phyloP scores from a whole-genome alignment of 495 filamentous ascomycete species.

The Hypomontagnella submonticulosa region DNA sequence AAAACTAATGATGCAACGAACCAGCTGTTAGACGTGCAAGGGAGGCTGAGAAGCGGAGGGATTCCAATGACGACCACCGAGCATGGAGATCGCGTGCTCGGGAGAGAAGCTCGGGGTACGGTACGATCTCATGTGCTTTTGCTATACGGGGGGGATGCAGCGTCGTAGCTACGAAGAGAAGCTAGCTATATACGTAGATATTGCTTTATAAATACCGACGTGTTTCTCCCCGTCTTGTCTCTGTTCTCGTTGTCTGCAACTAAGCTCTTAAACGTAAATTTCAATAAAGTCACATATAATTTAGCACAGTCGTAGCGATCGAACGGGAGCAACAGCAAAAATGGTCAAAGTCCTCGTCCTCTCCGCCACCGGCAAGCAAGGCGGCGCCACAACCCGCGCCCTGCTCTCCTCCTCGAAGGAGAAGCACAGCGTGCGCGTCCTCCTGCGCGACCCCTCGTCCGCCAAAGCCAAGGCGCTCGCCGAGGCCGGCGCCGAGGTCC shows the following conservation, averaged over 20 bases:
- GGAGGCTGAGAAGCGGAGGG: background rate
- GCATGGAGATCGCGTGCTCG: background rate
- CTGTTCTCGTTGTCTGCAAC: no score
- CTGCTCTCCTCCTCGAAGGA: slow-evolving; percentile 60
- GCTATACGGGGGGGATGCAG: background rate
- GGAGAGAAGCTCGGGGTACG: background rate
- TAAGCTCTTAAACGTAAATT: no score
- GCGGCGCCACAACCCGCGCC: slow-evolving; percentile 66
- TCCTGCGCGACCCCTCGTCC: slow-evolving; percentile 69
- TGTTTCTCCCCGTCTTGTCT: no score
- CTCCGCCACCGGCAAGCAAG: slow-evolving; percentile 78
- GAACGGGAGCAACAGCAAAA: no score
- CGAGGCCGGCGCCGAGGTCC: slow-evolving; percentile 54
- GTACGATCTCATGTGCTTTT: no score
- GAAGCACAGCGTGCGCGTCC: slow-evolving; percentile 71
- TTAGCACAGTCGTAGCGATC: no score
- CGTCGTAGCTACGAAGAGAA: background rate
- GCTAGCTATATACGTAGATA: slow-evolving; percentile 1
- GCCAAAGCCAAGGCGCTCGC: slow-evolving; percentile 63
- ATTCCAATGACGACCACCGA: slow-evolving; percentile 13
- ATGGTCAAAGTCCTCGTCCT: slow-evolving; percentile 65
- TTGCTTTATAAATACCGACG: background rate
- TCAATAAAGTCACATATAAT: background rate
- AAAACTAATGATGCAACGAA: background rate
- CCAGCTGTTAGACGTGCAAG: no score